These are phyloP conservation scores for Taphrina confusa DNA, from an alignment of 1,139 yeast species.

Conservation along the genomic window DNA sequence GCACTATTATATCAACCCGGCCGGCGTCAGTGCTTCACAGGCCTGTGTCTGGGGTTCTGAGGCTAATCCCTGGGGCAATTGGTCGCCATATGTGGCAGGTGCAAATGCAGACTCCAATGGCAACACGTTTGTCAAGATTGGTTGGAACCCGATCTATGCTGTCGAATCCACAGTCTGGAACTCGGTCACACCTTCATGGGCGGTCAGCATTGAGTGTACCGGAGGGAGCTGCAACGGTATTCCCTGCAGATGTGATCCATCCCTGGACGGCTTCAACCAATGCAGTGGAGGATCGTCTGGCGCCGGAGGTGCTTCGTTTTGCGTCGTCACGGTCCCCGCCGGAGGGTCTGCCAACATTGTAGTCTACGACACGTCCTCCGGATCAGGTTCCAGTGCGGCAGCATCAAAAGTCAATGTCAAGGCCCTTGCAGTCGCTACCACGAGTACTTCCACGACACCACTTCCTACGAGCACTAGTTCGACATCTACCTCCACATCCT, in stretches of 20 bases:
- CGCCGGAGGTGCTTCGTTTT: slow-evolving; percentile 71
- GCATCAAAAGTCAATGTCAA: slow-evolving; percentile 13
- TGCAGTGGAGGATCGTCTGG: slow-evolving; percentile 51
- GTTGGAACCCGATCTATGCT: slow-evolving; percentile 85
- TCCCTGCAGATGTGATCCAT: slow-evolving; percentile 77
- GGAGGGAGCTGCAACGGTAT: slow-evolving; percentile 70
- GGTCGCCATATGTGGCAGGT: slow-evolving; percentile 93
- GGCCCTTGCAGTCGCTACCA: not conserved
- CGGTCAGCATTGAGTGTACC: slow-evolving; percentile 72
- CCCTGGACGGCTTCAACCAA: slow-evolving; percentile 58
- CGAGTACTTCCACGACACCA: not conserved
- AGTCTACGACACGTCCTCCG: slow-evolving; percentile 52
- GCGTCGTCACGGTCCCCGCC: slow-evolving; percentile 75
- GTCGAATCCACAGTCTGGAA: slow-evolving; percentile 57
- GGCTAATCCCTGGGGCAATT: slow-evolving; percentile 71
- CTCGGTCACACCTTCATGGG: slow-evolving; percentile 61
- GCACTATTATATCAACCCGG: slow-evolving; percentile 82
- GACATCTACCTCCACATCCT: not conserved
- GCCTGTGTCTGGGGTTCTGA: slow-evolving; percentile 85
- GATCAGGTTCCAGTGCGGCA: slow-evolving; percentile 1
- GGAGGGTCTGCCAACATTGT: slow-evolving; percentile 69
- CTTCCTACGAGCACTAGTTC: not conserved
- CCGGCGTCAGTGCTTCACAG: slow-evolving; percentile 73
- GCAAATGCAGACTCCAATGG: slow-evolving; percentile 67
- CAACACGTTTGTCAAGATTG: slow-evolving; percentile 76